phyloP scores from a whole-genome alignment of 2,329 filamentous ascomycete species.

The Hypoxylon rubiginosum region DNA sequence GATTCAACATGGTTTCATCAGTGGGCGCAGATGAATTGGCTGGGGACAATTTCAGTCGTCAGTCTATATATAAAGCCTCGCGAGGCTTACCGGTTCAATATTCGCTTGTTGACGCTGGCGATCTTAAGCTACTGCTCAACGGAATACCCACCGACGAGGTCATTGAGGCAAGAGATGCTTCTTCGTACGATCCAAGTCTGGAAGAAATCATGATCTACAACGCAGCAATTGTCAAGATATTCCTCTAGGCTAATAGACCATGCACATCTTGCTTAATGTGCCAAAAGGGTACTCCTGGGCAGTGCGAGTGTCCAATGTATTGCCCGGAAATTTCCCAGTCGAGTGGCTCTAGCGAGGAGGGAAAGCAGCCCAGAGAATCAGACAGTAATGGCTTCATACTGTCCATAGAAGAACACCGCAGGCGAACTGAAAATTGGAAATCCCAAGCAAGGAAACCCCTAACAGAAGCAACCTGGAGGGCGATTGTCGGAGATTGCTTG shows the following conservation, averaged over 20 bases:
- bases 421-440: not conserved
- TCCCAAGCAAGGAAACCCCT: not conserved
- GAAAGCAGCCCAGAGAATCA: not conserved
- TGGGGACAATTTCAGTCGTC: not conserved
- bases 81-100: not conserved
- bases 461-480: not conserved
- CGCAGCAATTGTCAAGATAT: not conserved
- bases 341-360: not conserved
- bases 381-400: not conserved
- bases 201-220: not conserved
- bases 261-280: not conserved
- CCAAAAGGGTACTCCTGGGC: not conserved
- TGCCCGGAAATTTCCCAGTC: not conserved
- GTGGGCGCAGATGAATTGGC: not conserved
- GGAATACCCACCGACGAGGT: not conserved
- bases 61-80: not conserved
- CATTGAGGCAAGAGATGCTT: not conserved
- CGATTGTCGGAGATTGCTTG: not conserved
- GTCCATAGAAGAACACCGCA: not conserved
- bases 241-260: not conserved
- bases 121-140: not conserved
- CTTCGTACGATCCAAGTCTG: not conserved
- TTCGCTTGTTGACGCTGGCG: not conserved
- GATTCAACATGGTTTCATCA: not conserved
- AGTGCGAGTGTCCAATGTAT: not conserved